Base-by-base conservation (phyloP, 2,329 filamentous ascomycete genomes). In the Colletotrichum sp. region DNA sequence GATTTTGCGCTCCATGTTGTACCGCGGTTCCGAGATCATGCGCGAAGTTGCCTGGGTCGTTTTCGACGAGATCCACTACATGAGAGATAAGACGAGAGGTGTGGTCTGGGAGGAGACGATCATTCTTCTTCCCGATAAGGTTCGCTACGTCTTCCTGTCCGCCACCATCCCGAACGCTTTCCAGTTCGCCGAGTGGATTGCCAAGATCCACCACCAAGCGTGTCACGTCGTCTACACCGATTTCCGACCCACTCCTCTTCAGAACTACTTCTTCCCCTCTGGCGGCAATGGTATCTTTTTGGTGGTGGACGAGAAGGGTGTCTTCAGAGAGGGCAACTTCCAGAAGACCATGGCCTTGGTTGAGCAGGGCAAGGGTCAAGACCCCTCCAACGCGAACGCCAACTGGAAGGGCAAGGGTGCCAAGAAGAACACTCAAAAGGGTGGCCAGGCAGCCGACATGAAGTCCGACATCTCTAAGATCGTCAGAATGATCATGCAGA, bases 61-160 rank as follows among this genome's bases (percentile, higher is more conserved):
- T 3, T 99, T 99, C 81, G 97, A 99, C 85, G 97, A 99, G 85
- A 98, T 99, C 77, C 97, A 99, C 85, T 99, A 99, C 86, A 94
- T 99, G 92, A 93, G 97, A 82, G 97, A 99, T 86, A 98, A 98
- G 85, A 91, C 92, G 67, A 92, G 97, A 85, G 97, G 97, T 88
- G 97, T 99, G 1, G 97, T 99, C 4, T 99, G 97, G 97, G 97
- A 99, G 85, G 97, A 99, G 88, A 99, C 97, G 52, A 99, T 99
- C 83, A 99, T 99, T 81, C 90, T 99, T 79, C 90, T 99, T 34
- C 97, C 97, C 6, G 97, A 99, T 88, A 99, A 99, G 90, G 98
- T 99, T 79, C 95, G 96, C 87, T 99, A 99, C 82, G 98, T 99
- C 72, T 99, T 99, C 86, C 88, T 99, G 76, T 99, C 98, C 36